phyloP scores from a whole-genome alignment of 345 rosid genomes.

The Populus euphratica region DNA sequence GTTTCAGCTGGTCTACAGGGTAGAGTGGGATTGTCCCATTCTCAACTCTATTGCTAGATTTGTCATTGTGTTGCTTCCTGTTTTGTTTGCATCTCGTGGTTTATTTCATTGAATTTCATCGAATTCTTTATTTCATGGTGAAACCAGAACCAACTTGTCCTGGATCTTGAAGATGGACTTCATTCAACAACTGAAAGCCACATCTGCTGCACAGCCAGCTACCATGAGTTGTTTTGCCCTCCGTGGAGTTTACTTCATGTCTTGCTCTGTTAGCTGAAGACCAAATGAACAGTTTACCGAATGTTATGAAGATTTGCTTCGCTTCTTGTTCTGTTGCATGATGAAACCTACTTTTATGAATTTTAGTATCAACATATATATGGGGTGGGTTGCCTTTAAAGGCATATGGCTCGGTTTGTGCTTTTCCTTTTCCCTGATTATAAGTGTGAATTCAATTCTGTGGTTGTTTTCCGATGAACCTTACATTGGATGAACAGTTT shows the following conservation, averaged over 20 bases:
- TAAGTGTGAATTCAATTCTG: not conserved
- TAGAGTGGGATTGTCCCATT: not conserved
- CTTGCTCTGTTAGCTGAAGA: not conserved
- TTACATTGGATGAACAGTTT: not conserved
- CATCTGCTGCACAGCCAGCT: conserved; percentile 17
- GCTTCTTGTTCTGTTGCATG: conserved; percentile 9
- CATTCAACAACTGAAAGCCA: conserved; percentile 4
- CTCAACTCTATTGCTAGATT: not conserved
- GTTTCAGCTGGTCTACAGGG: not conserved
- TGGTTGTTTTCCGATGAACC: not conserved
- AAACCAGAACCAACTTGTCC: conserved; percentile 14
- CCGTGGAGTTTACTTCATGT: not conserved
- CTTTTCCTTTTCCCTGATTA: not conserved
- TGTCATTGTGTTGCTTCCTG: not conserved
- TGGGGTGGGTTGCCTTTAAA: not conserved
- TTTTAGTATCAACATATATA: not conserved
- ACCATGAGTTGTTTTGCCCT: conserved; percentile 7
- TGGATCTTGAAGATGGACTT: not conserved
- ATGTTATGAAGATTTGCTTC: conserved; percentile 3
- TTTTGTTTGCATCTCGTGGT: not conserved
- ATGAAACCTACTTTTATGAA: not conserved
- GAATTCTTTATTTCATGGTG: conserved; percentile 4
- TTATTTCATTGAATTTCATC: not conserved
- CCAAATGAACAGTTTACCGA: not conserved
- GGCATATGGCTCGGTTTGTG: not conserved